These are phyloP conservation scores for Trifolium dubium DNA, from an alignment of 306 rosid genomes.

Conservation along the genomic window DNA sequence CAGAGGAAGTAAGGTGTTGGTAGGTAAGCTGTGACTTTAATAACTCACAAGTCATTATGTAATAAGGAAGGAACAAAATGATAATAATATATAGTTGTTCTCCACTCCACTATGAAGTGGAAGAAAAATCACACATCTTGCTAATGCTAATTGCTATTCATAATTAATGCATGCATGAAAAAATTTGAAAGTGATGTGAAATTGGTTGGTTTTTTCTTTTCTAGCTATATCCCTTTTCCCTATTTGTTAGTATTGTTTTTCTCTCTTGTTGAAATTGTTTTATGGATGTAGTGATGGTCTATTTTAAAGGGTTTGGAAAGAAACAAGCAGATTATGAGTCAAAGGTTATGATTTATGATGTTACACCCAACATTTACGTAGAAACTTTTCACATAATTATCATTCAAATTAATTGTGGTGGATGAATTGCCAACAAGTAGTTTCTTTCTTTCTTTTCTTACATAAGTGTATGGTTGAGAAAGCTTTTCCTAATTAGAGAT, in stretches of 20 bases:
- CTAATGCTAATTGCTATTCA: constrained; percentile 1
- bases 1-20: not conserved
- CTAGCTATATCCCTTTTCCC: not conserved
- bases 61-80: constrained; percentile 30
- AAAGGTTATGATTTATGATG: constrained; percentile 1
- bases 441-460: no score
- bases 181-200: constrained; percentile 19
- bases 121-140: not conserved
- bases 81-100: constrained; percentile 1
- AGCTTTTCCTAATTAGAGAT: not conserved
- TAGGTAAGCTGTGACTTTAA: constrained; percentile 20
- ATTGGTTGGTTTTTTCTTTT: not conserved
- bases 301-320: not conserved
- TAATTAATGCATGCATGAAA: constrained; percentile 19
- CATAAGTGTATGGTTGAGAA: not conserved
- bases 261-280: not conserved
- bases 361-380: not conserved
- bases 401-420: not conserved
- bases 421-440: no score
- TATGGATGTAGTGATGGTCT: not conserved
- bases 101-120: constrained; percentile 36
- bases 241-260: not conserved
- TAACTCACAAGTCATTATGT: not conserved
- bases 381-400: not conserved
- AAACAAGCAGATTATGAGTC: not conserved